Conservation (phyloP, 352 stramenopile species). For the Phytophthora parvispora region DNA sequence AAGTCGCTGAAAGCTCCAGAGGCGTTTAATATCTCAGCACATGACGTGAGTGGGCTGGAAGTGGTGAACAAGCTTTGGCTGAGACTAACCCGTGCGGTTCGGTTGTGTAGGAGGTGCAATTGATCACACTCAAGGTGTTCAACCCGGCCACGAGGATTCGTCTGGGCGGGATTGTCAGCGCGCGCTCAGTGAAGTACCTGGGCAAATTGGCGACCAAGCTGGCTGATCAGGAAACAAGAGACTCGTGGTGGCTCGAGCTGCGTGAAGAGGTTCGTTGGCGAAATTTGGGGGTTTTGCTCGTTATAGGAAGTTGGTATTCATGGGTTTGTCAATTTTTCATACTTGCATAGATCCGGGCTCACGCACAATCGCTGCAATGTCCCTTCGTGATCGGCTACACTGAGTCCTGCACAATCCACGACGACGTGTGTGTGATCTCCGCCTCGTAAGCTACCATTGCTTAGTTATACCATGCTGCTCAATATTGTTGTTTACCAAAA, state of each 20-base stretch:
- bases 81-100: conserved; percentile 4
- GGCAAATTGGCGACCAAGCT: conserved; percentile 96
- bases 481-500: background rate
- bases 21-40: conserved; percentile 79
- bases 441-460: conserved; percentile 78
- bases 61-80: background rate
- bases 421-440: conserved; percentile 98
- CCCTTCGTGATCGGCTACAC: conserved; percentile 97
- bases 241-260: conserved; percentile 98
- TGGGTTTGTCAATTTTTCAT: background rate
- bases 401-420: conserved; percentile 97
- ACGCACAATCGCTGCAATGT: conserved; percentile 97
- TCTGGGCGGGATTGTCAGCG: conserved; percentile 88
- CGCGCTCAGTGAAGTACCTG: conserved; percentile 91
- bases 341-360: conserved; percentile 88
- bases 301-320: background rate
- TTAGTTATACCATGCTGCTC: background rate
- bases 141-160: conserved; percentile 80
- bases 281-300: background rate
- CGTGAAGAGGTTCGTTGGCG: conserved; percentile 91
- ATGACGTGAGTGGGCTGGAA: conserved; percentile 61
- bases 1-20: conserved; percentile 65
- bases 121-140: conserved; percentile 97
- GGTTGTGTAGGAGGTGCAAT: conserved; percentile 89
- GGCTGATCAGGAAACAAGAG: conserved; percentile 97